phyloP scores from a whole-genome alignment of 495 filamentous ascomycete species.

The Lophiotrema nucula region DNA sequence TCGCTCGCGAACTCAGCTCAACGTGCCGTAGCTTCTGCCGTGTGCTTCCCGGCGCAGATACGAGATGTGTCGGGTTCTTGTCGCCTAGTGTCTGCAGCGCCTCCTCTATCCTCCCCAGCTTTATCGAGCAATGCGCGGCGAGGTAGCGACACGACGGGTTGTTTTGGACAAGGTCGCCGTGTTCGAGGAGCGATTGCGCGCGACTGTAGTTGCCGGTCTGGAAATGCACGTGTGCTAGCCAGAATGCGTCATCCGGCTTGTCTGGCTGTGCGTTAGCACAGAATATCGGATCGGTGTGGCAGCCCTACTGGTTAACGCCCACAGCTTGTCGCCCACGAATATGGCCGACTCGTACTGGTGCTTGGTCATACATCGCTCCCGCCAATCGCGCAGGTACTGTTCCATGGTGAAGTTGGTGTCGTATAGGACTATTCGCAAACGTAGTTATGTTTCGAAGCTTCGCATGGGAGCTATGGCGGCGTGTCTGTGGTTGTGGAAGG shows the following conservation, averaged over 20 bases:
- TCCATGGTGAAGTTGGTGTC: constrained; percentile 60
- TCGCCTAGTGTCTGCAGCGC: constrained; percentile 87
- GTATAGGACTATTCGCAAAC: no score
- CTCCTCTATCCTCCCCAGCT: constrained; percentile 83
- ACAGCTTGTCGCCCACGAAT: constrained; percentile 93
- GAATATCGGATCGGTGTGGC: no score
- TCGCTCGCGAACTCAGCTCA: constrained; percentile 43
- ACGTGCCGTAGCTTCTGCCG: constrained; percentile 57
- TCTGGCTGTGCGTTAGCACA: constrained; percentile 50
- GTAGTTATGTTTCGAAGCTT: no score
- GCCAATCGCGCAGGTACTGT: constrained; percentile 85
- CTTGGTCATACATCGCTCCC: constrained; percentile 87
- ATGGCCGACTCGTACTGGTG: constrained; percentile 94
- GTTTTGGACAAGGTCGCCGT: constrained; percentile 75
- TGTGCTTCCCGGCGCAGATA: constrained; percentile 61
- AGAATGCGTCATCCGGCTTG: constrained; percentile 86
- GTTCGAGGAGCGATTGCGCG: constrained; percentile 79
- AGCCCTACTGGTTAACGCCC: constrained; percentile 81
- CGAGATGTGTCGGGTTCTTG: constrained; percentile 84
- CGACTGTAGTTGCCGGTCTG: constrained; percentile 88
- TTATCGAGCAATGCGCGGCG: constrained; percentile 87
- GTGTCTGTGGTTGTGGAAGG: no score
- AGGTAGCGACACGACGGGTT: constrained; percentile 88
- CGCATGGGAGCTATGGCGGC: no score
- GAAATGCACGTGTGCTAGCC: constrained; percentile 93